These are phyloP conservation scores for Mycena galericulata DNA, from an alignment of 768 basidiomycete species.

Conservation along the genomic window DNA sequence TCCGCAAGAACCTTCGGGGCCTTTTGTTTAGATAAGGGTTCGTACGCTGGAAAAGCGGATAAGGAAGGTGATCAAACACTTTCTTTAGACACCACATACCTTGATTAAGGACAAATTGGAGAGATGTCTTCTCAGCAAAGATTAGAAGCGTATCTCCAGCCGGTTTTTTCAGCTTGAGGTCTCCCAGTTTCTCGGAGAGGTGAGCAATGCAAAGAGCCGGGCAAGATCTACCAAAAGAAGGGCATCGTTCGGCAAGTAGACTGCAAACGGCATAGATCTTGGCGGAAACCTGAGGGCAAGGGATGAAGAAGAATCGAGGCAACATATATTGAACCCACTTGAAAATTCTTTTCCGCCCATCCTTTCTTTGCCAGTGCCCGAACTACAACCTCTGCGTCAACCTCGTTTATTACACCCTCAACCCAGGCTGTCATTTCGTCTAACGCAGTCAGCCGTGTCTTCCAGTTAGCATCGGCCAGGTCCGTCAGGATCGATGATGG, in stretches of 20 bases:
- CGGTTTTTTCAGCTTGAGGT: slow-evolving; percentile 96
- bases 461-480: slow-evolving; percentile 94
- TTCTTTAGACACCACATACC: slow-evolving; percentile 59
- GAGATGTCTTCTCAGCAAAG: slow-evolving; percentile 92
- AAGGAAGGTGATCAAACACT: slow-evolving; percentile 1
- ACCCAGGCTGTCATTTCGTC: slow-evolving; percentile 91
- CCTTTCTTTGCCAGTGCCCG: slow-evolving; percentile 92
- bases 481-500: slow-evolving; percentile 78
- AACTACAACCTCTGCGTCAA: slow-evolving; percentile 91
- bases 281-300: slow-evolving; percentile 76
- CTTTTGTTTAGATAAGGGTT: slow-evolving; percentile 93
- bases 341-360: slow-evolving; percentile 99
- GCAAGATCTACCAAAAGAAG: slow-evolving; percentile 88
- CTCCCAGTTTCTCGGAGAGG: slow-evolving; percentile 94
- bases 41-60: slow-evolving; percentile 73
- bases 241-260: slow-evolving; percentile 79
- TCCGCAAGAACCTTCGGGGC: slow-evolving; percentile 97
- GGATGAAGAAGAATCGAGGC: neutral
- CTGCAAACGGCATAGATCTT: slow-evolving; percentile 87
- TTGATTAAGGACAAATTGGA: slow-evolving; percentile 94
- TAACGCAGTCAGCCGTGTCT: slow-evolving; percentile 85
- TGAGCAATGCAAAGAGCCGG: slow-evolving; percentile 85
- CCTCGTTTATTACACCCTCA: slow-evolving; percentile 68
- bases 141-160: slow-evolving; percentile 87
- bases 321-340: slow-evolving; percentile 61